phyloP scores from a whole-genome alignment of 2,329 filamentous ascomycete species.

The Lasiodiplodia citricola region DNA sequence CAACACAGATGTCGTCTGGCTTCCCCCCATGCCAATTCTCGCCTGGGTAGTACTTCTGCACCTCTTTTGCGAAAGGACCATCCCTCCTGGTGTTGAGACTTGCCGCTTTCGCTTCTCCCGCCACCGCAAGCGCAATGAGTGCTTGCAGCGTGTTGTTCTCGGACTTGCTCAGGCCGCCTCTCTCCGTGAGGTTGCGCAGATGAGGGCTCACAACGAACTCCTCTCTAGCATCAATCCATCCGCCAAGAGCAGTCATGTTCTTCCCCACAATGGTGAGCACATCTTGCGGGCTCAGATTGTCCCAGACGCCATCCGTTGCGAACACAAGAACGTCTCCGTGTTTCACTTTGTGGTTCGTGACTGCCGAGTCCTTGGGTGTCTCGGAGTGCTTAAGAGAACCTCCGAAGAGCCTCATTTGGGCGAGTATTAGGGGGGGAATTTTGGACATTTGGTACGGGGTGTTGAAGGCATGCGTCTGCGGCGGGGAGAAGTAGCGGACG shows the following conservation, averaged over 20 bases:
- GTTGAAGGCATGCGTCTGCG: conserved; percentile 97
- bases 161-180: conserved; percentile 50
- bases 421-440: conserved; percentile 78
- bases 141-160: conserved; percentile 70
- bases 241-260: conserved; percentile 74
- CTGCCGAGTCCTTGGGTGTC: conserved; percentile 80
- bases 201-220: conserved; percentile 62
- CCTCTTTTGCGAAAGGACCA: conserved; percentile 93
- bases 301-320: conserved; percentile 93
- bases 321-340: conserved; percentile 95
- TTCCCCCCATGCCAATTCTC: conserved; percentile 93
- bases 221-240: conserved; percentile 70
- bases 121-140: conserved; percentile 77
- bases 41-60: conserved; percentile 82
- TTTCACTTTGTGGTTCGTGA: conserved; percentile 75
- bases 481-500: conserved; percentile 79
- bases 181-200: conserved; percentile 60
- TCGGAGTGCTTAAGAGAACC: conserved; percentile 73
- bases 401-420: conserved; percentile 82
- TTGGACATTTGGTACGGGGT: conserved; percentile 94
- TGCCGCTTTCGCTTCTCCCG: conserved; percentile 80
- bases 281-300: conserved; percentile 92
- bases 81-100: conserved; percentile 82
- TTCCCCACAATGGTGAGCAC: conserved; percentile 79
- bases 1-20: conserved; percentile 90